Conservation (phyloP, 2,329 filamentous ascomycete genomes). For the Colletotrichum sp. region DNA sequence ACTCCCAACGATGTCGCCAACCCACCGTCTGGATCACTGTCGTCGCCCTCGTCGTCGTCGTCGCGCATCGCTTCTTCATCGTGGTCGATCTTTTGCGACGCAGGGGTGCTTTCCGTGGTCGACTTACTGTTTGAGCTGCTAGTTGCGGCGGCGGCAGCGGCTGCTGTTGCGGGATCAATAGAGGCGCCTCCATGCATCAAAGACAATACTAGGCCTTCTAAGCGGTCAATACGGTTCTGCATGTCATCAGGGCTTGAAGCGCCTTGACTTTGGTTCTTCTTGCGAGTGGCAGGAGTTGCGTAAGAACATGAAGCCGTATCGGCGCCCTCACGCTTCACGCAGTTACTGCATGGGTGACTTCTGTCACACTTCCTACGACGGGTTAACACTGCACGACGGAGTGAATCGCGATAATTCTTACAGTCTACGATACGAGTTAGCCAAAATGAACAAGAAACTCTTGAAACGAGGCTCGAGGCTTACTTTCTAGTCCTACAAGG, state of each 20-base stretch:
- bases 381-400: neutral
- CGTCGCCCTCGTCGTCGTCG: conserved; percentile 57
- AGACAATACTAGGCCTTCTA: conserved; percentile 90
- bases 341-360: conserved; percentile 90
- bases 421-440: conserved; percentile 37
- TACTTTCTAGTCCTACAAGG: conserved; percentile 93
- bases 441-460: conserved; percentile 18
- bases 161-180: conserved; percentile 45
- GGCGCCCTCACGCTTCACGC: conserved; percentile 85
- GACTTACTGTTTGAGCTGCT: conserved; percentile 28
- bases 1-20: conserved; percentile 78
- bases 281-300: conserved; percentile 72
- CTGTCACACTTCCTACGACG: conserved; percentile 87
- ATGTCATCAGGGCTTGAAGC: conserved; percentile 83
- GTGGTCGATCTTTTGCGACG: conserved; percentile 53
- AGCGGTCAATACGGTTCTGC: conserved; percentile 96
- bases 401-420: conserved; percentile 25
- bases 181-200: conserved; percentile 86
- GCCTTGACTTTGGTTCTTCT: conserved; percentile 72
- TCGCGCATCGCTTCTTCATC: conserved; percentile 59
- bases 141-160: conserved; percentile 29
- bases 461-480: conserved; percentile 31
- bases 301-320: conserved; percentile 86
- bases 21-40: conserved; percentile 73
- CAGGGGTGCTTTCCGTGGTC: conserved; percentile 46